These are phyloP conservation scores for Musa acuminata DNA, from an alignment of 176 grass and related monocot species.

Conservation along the genomic window DNA sequence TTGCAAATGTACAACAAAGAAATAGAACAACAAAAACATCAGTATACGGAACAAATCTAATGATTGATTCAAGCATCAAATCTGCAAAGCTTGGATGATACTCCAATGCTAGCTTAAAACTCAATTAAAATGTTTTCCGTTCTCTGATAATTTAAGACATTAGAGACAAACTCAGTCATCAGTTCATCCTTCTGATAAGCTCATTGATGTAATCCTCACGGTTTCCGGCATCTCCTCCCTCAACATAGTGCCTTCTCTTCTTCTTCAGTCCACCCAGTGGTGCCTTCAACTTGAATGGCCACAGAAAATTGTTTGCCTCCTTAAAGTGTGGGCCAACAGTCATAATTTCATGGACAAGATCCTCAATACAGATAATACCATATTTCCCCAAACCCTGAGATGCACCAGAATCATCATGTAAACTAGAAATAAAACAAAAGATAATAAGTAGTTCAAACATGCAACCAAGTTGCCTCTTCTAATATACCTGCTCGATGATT, in stretches of 20 bases:
- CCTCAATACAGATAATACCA: slow-evolving; percentile 68
- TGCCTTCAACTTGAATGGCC: slow-evolving; percentile 91
- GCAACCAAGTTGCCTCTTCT: too few relatives aligned
- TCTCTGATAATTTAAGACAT: background rate
- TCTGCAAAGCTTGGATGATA: background rate
- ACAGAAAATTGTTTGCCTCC: slow-evolving; percentile 95
- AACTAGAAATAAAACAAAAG: background rate
- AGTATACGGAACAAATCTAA: background rate
- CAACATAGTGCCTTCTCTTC: slow-evolving; percentile 79
- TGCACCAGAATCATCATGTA: background rate
- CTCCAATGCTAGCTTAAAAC: background rate
- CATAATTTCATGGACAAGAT: slow-evolving; percentile 85
- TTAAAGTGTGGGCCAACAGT: slow-evolving; percentile 87
- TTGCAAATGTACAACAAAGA: too few relatives aligned
- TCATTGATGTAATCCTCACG: slow-evolving; percentile 92
- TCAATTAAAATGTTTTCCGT: background rate
- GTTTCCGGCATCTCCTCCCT: slow-evolving; percentile 91
- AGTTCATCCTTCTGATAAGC: slow-evolving; percentile 92
- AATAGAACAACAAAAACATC: too few relatives aligned
- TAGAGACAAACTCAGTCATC: background rate
- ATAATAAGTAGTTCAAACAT: background rate
- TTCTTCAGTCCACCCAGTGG: slow-evolving; percentile 35
- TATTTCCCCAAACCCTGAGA: slow-evolving; percentile 57
- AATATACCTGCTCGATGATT: slow-evolving; percentile 58
- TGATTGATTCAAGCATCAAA: background rate